Base-by-base conservation (phyloP, 2,329 filamentous ascomycete genomes). In the Penicillium olsonii region DNA sequence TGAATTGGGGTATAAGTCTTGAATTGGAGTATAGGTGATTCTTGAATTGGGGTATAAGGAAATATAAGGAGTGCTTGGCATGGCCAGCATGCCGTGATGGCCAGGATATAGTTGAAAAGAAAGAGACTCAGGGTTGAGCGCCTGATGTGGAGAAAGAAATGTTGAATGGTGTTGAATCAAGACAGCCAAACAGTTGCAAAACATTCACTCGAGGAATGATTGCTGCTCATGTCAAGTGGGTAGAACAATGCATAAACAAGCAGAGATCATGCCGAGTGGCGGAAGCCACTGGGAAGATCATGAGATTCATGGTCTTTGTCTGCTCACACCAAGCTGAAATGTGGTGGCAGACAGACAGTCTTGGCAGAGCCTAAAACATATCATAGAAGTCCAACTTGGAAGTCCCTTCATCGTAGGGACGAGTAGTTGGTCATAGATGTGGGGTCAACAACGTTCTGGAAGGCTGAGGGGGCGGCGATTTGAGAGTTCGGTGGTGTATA, bases 61-160 rank as follows among this genome's bases (percentile, higher is more conserved):
- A 45, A 45, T 37, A 15, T 20, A 39, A 40, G 35, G 47, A 50
- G 35, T 31, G 47, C 34, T 27, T n/a, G 31, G 33, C 33, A 35
- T 35, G 47, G 34, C 46, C 46, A 17, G 46, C 46, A 45, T 35
- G 15, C 24, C 19, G 29, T 12, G 33, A 17, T 11, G n/a, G n/a
- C n/a, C n/a, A n/a, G n/a, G n/a, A n/a, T n/a, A n/a, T n/a, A 48
- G 20, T 26, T 26, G 17, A 20, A 17, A 4, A 14, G 2, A 45
- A 5, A 31, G 38, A 49, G 20, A 39, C 42, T 45, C 42, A 45
- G 42, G 39, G 39, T 48, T 44, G 45, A 48, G 37, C 17, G 2
- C 27, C 27, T 45, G 35, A 20, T n/a, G 29, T 31, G 4, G 12
- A 27, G 20, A 6, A 6, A n/a, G n/a, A n/a, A 20, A 37, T 27